phyloP scores from a whole-genome alignment of 768 basidiomycete genomes.

The Termitomyces sp. region DNA sequence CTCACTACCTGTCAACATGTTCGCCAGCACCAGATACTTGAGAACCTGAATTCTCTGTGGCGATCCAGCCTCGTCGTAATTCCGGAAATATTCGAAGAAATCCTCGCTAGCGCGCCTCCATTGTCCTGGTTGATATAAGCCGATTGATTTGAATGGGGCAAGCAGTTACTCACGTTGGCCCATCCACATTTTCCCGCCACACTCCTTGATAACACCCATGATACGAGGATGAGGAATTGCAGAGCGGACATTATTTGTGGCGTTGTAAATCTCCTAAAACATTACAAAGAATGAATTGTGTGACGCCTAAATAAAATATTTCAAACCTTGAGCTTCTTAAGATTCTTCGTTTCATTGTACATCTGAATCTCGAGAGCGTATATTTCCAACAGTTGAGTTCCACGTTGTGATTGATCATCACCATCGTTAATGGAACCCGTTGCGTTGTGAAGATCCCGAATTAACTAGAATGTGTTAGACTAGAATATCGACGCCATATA shows the following conservation, averaged over 20 bases:
- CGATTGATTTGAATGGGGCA: not conserved
- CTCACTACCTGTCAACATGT: slow-evolving; percentile 97
- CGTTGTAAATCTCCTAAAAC: slow-evolving; percentile 91
- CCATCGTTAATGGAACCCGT: slow-evolving; percentile 61
- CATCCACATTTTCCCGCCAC: slow-evolving; percentile 99
- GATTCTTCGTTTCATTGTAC: slow-evolving; percentile 96
- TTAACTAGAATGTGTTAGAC: slow-evolving; percentile 46
- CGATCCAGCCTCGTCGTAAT: slow-evolving; percentile 97
- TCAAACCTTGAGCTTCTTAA: slow-evolving; percentile 89
- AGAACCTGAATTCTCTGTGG: slow-evolving; percentile 96
- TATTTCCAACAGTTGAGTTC: slow-evolving; percentile 92
- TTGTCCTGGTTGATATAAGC: slow-evolving; percentile 55
- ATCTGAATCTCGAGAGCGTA: slow-evolving; percentile 99
- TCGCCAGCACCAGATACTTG: slow-evolving; percentile 95
- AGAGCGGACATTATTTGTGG: slow-evolving; percentile 86
- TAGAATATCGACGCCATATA: not conserved
- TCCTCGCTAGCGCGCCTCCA: slow-evolving; percentile 97
- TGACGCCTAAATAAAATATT: not conserved
- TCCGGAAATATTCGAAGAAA: slow-evolving; percentile 98
- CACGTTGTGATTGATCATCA: slow-evolving; percentile 88
- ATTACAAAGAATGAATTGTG: not conserved
- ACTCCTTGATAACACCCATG: slow-evolving; percentile 99
- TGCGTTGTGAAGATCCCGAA: slow-evolving; percentile 71
- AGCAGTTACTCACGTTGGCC: slow-evolving; percentile 72
- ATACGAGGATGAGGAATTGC: slow-evolving; percentile 98